A percentile compares a stretch with the other conserved stretches of the same genome.
Conservation (phyloP, 805 yeast genomes). For the Wickerhamiella brachini region DNA sequence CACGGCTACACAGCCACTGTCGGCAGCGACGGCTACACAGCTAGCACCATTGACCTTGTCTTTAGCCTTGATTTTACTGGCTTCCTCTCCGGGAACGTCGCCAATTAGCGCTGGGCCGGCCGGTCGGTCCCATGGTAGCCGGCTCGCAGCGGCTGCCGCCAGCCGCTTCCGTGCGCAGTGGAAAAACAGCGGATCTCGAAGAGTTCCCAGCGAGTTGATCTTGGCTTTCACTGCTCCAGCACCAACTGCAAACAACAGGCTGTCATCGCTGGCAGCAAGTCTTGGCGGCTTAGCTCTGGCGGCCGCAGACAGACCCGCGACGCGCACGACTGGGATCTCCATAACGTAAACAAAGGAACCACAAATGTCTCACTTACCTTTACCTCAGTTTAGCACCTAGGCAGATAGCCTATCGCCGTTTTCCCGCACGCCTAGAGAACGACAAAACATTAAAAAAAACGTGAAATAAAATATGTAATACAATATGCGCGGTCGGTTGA, state of each 20-base stretch:
- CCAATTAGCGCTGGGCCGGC: background rate
- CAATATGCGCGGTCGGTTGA: background rate
- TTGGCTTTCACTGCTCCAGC: slow-evolving; percentile 19
- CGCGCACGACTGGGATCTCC: slow-evolving; percentile 3
- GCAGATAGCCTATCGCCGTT: too few relatives aligned
- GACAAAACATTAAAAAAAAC: too few relatives aligned
- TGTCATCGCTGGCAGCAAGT: slow-evolving; percentile 8
- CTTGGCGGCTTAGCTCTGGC: slow-evolving; percentile 1
- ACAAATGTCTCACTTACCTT: too few relatives aligned
- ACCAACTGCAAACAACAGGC: slow-evolving; percentile 20
- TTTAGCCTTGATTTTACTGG: slow-evolving; percentile 17
- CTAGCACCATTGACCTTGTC: slow-evolving; percentile 21
- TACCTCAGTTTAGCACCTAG: too few relatives aligned
- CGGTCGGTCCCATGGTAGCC: slow-evolving; percentile 5
- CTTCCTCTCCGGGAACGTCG: slow-evolving; percentile 8
- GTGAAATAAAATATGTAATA: background rate
- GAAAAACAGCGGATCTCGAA: background rate
- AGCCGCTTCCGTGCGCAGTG: slow-evolving; percentile 10
- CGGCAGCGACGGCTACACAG: slow-evolving; percentile 46
- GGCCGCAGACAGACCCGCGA: slow-evolving; percentile 17
- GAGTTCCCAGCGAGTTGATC: slow-evolving; percentile 1
- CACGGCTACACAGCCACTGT: slow-evolving; percentile 41
- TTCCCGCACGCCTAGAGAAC: too few relatives aligned
- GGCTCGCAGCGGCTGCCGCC: slow-evolving; percentile 5
- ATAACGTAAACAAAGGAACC: slow-evolving; percentile 3